Conservation (phyloP, 495 filamentous ascomycete species). For the Neurospora africana region DNA sequence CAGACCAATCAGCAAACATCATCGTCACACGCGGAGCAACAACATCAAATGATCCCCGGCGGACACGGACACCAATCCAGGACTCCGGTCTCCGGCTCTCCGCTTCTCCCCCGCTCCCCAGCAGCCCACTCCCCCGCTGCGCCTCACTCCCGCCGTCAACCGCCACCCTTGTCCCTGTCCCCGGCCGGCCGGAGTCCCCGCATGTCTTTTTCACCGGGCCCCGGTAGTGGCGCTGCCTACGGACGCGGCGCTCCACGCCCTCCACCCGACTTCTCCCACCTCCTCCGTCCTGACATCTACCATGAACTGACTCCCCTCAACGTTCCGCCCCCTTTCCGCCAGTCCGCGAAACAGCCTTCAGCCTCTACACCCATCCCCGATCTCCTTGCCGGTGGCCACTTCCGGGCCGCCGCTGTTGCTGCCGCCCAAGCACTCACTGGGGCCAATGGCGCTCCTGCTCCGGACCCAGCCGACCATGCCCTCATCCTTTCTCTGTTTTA, state of each 20-base stretch:
- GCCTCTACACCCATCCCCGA: constrained; percentile 37
- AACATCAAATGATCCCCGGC: not conserved
- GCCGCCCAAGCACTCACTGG: constrained; percentile 59
- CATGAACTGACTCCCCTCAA: constrained; percentile 61
- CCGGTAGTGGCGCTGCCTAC: constrained; percentile 16
- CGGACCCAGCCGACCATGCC: constrained; percentile 44
- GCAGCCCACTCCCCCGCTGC: constrained; percentile 13
- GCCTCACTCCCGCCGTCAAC: not conserved
- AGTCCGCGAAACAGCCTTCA: constrained; percentile 32
- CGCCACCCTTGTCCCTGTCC: not conserved
- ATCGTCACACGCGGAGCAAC: not conserved
- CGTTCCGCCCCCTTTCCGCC: constrained; percentile 53
- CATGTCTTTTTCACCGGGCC: constrained; percentile 8
- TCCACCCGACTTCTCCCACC: constrained; percentile 66
- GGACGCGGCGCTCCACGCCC: constrained; percentile 11
- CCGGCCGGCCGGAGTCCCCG: constrained; percentile 12
- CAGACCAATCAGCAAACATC: constrained; percentile 3
- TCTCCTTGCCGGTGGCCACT: constrained; percentile 51
- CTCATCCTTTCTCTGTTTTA: constrained; percentile 71
- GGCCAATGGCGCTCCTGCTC: constrained; percentile 27
- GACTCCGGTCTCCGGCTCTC: constrained; percentile 6
- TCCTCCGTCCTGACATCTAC: constrained; percentile 69
- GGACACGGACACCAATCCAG: constrained; percentile 2
- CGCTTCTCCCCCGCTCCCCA: constrained; percentile 16
- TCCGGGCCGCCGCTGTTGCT: constrained; percentile 62